Percentiles rank a stretch among this genome's conserved stretches.
Conservation (phyloP, 768 basidiomycete species). For the Kwoniella mangroviensis region DNA sequence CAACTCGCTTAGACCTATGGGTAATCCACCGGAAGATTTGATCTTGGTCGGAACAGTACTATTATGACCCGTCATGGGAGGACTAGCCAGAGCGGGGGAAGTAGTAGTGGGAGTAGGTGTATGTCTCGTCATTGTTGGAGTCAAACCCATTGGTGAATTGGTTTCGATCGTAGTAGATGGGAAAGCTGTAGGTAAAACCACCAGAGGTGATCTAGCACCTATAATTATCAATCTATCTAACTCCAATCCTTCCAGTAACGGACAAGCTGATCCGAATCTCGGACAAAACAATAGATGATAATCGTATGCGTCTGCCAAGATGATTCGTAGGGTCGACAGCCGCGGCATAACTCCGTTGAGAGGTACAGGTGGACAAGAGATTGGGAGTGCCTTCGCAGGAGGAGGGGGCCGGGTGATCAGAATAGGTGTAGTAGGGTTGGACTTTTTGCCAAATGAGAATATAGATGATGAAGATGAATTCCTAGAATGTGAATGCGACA, state of each 20-base stretch:
- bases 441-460: slow-evolving; percentile 1
- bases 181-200: slow-evolving; percentile 16
- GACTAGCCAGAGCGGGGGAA: not conserved
- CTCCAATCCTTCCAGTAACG: slow-evolving; percentile 10
- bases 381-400: not conserved
- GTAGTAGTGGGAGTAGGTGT: not conserved
- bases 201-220: slow-evolving; percentile 20
- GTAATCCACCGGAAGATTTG: slow-evolving; percentile 11
- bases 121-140: not conserved
- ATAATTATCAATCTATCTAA: slow-evolving; percentile 14
- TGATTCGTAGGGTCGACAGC: slow-evolving; percentile 7
- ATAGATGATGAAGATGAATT: slow-evolving; percentile 9
- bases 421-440: slow-evolving; percentile 1
- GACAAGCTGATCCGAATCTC: slow-evolving; percentile 3
- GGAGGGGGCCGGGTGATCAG: not conserved
- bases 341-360: slow-evolving; percentile 12
- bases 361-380: slow-evolving; percentile 14
- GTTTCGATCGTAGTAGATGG: not conserved
- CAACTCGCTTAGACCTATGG: slow-evolving; percentile 9
- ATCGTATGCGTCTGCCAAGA: slow-evolving; percentile 23
- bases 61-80: not conserved
- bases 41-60: not conserved
- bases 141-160: not conserved
- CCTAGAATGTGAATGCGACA: not conserved
- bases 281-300: slow-evolving; percentile 26